Conservation (phyloP, 1,284 basidiomycete genomes). For the Porodaedalea pini region DNA sequence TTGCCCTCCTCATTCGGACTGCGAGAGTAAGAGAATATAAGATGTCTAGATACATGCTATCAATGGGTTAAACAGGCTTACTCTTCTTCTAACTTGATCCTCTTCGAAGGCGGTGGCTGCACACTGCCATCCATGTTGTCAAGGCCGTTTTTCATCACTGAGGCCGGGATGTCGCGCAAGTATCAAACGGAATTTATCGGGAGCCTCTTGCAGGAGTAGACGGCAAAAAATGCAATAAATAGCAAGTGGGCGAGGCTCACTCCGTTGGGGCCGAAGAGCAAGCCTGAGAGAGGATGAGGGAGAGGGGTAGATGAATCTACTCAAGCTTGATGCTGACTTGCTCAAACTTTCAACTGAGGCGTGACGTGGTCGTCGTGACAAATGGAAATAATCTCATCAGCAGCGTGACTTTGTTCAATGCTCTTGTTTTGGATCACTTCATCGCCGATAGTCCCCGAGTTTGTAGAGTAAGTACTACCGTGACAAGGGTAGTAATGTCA, state of each 20-base stretch:
- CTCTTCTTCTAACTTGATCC: constrained; percentile 18
- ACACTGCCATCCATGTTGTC: not conserved
- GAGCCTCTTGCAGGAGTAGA: constrained; percentile 8
- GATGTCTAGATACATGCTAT: not conserved
- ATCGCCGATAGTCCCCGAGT: not conserved
- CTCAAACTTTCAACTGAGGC: not conserved
- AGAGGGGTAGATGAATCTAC: constrained; percentile 2
- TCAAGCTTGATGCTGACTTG: not conserved
- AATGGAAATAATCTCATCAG: not conserved
- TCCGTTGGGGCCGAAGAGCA: not conserved
- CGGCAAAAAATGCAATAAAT: constrained; percentile 5
- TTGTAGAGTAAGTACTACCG: too few relatives aligned
- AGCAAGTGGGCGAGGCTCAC: not conserved
- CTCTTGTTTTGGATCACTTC: not conserved
- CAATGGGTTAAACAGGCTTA: constrained; percentile 1
- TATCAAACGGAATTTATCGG: constrained; percentile 17
- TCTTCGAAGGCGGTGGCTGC: constrained; percentile 12
- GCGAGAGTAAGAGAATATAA: not conserved
- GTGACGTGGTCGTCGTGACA: not conserved
- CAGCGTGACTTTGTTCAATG: not conserved
- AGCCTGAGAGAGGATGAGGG: not conserved
- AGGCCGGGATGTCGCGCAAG: constrained; percentile 7
- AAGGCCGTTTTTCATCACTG: constrained; percentile 4
- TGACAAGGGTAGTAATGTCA: too few relatives aligned
- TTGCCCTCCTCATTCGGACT: constrained; percentile 3